Evolutionary conservation across 1,284 basidiomycete species (phyloP).

Genomic region (Cutaneotrichosporon cutaneum): DNA sequence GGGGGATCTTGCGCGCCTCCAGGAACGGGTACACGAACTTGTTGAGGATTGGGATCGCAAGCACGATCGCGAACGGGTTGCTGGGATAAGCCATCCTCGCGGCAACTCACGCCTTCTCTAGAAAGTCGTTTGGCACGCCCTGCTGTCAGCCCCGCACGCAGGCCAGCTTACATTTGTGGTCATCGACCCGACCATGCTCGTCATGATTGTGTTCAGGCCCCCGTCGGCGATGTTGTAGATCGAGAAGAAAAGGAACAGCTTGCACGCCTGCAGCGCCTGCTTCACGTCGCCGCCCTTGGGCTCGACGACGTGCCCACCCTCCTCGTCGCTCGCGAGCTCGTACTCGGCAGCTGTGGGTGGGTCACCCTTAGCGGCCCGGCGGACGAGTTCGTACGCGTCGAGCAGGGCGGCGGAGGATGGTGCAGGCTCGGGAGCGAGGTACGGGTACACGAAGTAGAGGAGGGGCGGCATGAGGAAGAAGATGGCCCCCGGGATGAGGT

Average conservation of each 20-base stretch:
- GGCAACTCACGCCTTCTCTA: slow-evolving; percentile 36
- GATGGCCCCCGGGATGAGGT: slow-evolving; percentile 53
- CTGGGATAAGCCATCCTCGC: slow-evolving; percentile 15
- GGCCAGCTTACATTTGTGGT: slow-evolving; percentile 36
- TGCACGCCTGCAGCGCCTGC: slow-evolving; percentile 55
- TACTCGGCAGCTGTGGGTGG: slow-evolving; percentile 19
- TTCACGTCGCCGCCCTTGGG: slow-evolving; percentile 56
- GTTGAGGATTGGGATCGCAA: slow-evolving; percentile 53
- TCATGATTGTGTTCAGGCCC: slow-evolving; percentile 44
- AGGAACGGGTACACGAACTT: slow-evolving; percentile 56
- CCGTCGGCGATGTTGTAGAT: slow-evolving; percentile 54
- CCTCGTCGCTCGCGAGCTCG: slow-evolving; percentile 38
- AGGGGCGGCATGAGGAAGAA: slow-evolving; percentile 53
- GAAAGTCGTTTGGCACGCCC: slow-evolving; percentile 56
- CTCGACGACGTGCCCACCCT: slow-evolving; percentile 56
- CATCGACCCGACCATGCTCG: slow-evolving; percentile 52
- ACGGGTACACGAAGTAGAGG: slow-evolving; percentile 10
- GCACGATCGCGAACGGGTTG: slow-evolving; percentile 43
- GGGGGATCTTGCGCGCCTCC: slow-evolving; percentile 32
- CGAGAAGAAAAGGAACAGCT: slow-evolving; percentile 55
- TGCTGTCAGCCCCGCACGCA: slow-evolving; percentile 7
- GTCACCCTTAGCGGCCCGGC: background rate
- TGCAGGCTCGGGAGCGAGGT: slow-evolving; percentile 50
- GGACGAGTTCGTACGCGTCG: slow-evolving; percentile 39
- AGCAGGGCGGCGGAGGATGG: slow-evolving; percentile 56